These are phyloP conservation scores for Penicillium sp. DNA, from an alignment of 2,329 filamentous ascomycete genomes.

Conservation along the genomic window DNA sequence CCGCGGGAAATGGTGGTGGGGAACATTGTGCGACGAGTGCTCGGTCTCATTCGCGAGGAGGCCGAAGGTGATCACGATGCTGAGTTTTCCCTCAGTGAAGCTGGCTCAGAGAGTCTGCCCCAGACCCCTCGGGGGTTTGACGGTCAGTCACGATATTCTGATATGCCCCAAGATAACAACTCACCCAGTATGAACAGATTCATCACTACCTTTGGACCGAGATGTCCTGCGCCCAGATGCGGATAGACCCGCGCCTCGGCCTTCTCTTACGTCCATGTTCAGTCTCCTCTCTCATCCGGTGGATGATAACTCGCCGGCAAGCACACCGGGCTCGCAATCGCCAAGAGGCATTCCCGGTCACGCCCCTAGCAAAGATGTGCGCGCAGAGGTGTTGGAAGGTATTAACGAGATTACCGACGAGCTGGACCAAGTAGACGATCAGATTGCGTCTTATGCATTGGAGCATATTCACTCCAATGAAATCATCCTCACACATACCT, in stretches of 20 bases:
- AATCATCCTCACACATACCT: conserved; percentile 82
- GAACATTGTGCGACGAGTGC: conserved; percentile 85
- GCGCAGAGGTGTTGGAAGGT: conserved; percentile 86
- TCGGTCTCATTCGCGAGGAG: conserved; percentile 88
- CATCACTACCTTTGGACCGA: conserved; percentile 27
- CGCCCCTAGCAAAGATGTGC: conserved; percentile 58
- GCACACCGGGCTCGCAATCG: conserved; percentile 34
- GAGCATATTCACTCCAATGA: conserved; percentile 93
- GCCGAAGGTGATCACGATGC: conserved; percentile 73
- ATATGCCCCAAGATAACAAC: conserved; percentile 1
- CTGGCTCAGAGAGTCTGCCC: conserved; percentile 51
- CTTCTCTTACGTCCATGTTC: conserved; percentile 73
- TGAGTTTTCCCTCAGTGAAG: conserved; percentile 57
- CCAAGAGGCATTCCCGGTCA: conserved; percentile 33
- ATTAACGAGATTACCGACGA: conserved; percentile 97
- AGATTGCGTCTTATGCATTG: conserved; percentile 81
- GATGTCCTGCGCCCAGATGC: conserved; percentile 30
- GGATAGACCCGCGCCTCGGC: conserved; percentile 45
- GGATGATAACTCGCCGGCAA: conserved; percentile 41
- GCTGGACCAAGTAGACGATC: conserved; percentile 84
- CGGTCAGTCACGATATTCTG: conserved; percentile 22
- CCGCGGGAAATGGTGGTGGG: conserved; percentile 88
- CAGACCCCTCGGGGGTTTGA: conserved; percentile 40
- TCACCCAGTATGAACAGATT: conserved; percentile 22
- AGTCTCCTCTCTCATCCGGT: conserved; percentile 72